phyloP scores from a whole-genome alignment of 2,329 filamentous ascomycete genomes.

The Xylariaceae sp. region DNA sequence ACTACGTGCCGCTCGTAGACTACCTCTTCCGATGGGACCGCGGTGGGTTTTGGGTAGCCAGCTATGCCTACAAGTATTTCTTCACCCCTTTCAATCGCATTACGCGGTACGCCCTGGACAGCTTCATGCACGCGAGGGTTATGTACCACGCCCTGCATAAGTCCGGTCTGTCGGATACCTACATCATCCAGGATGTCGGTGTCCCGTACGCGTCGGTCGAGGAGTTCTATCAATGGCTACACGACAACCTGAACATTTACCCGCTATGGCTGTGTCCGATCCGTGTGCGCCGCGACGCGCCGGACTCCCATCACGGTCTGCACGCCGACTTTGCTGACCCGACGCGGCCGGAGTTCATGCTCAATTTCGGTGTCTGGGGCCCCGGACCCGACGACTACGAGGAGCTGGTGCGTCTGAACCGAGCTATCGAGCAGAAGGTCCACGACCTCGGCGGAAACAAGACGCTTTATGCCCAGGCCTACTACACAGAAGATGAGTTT shows the following conservation, averaged over 20 bases:
- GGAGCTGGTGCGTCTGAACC: slow-evolving; percentile 51
- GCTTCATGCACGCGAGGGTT: slow-evolving; percentile 58
- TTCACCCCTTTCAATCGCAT: slow-evolving; percentile 59
- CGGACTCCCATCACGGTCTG: slow-evolving; percentile 40
- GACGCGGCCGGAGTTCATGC: slow-evolving; percentile 33
- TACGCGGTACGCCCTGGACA: slow-evolving; percentile 58
- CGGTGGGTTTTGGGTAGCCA: slow-evolving; percentile 64
- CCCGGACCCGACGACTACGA: slow-evolving; percentile 34
- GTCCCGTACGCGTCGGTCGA: slow-evolving; percentile 39
- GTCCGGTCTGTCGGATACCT: slow-evolving; percentile 53
- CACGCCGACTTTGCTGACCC: slow-evolving; percentile 42
- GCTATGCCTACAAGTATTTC: slow-evolving; percentile 61
- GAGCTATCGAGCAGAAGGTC: slow-evolving; percentile 56
- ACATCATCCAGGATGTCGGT: slow-evolving; percentile 62
- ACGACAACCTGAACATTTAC: slow-evolving; percentile 42
- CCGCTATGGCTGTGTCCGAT: slow-evolving; percentile 56
- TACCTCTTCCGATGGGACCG: slow-evolving; percentile 71
- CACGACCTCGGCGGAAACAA: slow-evolving; percentile 60
- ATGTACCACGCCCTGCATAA: slow-evolving; percentile 64
- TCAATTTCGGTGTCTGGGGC: slow-evolving; percentile 64
- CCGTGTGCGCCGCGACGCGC: slow-evolving; percentile 36
- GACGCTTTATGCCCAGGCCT: slow-evolving; percentile 67
- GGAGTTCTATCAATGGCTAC: slow-evolving; percentile 45
- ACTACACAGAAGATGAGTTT: slow-evolving; percentile 65
- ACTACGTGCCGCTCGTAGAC: slow-evolving; percentile 58